Evolutionary conservation across 2,329 filamentous ascomycete species (phyloP).

Genomic region (Phialophora verrucosa): DNA sequence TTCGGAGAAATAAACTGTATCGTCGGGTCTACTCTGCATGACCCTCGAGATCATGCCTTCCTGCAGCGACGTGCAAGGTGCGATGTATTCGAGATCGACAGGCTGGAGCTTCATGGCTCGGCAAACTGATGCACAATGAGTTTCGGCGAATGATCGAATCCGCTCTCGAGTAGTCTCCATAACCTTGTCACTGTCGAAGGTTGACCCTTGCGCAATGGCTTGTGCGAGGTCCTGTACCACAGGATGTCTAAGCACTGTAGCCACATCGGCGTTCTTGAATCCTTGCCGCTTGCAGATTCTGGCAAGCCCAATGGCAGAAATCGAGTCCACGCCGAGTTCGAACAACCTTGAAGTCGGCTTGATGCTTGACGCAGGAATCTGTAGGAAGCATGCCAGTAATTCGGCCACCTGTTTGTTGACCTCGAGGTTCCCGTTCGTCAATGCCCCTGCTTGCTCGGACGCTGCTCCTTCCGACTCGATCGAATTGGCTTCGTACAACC

Average conservation of each 20-base stretch:
- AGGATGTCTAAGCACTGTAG: constrained; percentile 69
- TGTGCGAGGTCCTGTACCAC: constrained; percentile 55
- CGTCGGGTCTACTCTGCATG: constrained; percentile 57
- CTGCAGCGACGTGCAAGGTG: constrained; percentile 84
- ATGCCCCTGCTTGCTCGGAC: constrained; percentile 53
- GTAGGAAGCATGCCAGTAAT: constrained; percentile 51
- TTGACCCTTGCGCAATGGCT: constrained; percentile 6
- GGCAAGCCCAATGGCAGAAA: constrained; percentile 76
- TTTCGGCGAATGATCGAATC: constrained; percentile 69
- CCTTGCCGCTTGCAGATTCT: constrained; percentile 68
- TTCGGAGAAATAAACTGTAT: constrained; percentile 75
- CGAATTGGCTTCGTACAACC: constrained; percentile 63
- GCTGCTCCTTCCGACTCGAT: constrained; percentile 64
- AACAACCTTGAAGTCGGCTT: constrained; percentile 71
- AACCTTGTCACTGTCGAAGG: constrained; percentile 9
- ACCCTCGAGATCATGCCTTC: constrained; percentile 82
- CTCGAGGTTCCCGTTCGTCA: constrained; percentile 36
- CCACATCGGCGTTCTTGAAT: constrained; percentile 65
- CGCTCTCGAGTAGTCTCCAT: constrained; percentile 61
- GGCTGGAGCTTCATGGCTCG: constrained; percentile 58
- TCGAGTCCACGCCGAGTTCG: constrained; percentile 85
- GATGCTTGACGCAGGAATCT: constrained; percentile 53
- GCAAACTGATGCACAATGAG: constrained; percentile 61
- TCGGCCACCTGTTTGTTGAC: constrained; percentile 62
- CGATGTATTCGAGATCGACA: constrained; percentile 70